Evolutionary conservation across 2,329 filamentous ascomycete genomes (phyloP).

Genomic region (Tolypocladium capitatum): DNA sequence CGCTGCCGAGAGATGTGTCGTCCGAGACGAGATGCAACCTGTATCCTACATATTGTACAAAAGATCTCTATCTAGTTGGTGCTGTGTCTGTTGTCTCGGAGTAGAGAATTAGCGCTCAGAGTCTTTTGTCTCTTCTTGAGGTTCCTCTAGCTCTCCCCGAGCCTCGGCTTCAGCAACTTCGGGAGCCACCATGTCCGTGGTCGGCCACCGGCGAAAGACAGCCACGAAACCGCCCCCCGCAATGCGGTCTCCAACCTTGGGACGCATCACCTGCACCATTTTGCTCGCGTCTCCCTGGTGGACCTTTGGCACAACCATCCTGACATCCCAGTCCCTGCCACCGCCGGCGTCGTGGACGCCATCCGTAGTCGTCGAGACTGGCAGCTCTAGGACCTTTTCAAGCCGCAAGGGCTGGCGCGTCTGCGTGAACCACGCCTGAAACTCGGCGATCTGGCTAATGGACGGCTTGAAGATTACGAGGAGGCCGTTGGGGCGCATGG

Average conservation of each 20-base stretch:
- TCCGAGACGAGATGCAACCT: neutral
- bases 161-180: neutral
- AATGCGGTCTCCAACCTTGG: slow-evolving; percentile 26
- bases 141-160: neutral
- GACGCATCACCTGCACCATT: slow-evolving; percentile 26
- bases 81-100: neutral
- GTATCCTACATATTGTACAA: neutral
- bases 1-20: neutral
- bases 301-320: slow-evolving; percentile 25
- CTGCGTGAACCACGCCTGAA: slow-evolving; percentile 32
- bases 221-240: slow-evolving; percentile 28
- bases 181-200: neutral
- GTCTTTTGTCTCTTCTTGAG: neutral
- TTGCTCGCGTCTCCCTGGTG: slow-evolving; percentile 7
- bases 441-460: slow-evolving; percentile 63
- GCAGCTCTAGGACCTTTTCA: slow-evolving; percentile 48
- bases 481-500: slow-evolving; percentile 49
- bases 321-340: slow-evolving; percentile 52
- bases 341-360: slow-evolving; percentile 32
- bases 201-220: slow-evolving; percentile 21
- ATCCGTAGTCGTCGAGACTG: slow-evolving; percentile 22
- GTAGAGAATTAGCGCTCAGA: neutral
- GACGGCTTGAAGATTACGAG: slow-evolving; percentile 63
- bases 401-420: slow-evolving; percentile 39
- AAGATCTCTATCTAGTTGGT: neutral